Percentiles rank a stretch among this genome's conserved stretches.
phyloP scores from a whole-genome alignment of 2,329 filamentous ascomycete species.

The Talaromyces islandicus region DNA sequence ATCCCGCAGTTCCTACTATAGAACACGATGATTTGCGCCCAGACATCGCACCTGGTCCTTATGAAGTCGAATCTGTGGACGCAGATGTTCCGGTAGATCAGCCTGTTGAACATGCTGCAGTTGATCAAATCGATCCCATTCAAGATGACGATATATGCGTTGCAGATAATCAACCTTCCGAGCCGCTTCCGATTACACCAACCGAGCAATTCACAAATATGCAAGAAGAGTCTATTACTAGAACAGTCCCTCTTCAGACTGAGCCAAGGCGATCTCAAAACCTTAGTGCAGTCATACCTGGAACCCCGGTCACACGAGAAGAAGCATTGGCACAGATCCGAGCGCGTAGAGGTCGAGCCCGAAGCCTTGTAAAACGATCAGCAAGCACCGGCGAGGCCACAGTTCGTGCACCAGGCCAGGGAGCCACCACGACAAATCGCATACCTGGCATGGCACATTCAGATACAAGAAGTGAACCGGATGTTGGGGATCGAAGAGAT shows the following conservation, averaged over 20 bases:
- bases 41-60: not conserved
- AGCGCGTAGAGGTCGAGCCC: slow-evolving; percentile 41
- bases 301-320: slow-evolving; percentile 42
- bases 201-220: slow-evolving; percentile 10
- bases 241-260: slow-evolving; percentile 25
- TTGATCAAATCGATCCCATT: not conserved
- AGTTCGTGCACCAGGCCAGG: slow-evolving; percentile 11
- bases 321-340: slow-evolving; percentile 45
- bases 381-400: slow-evolving; percentile 33
- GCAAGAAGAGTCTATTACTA: slow-evolving; percentile 19
- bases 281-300: slow-evolving; percentile 25
- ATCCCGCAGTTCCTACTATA: not conserved
- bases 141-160: not conserved
- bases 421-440: slow-evolving; percentile 23
- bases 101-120: not conserved
- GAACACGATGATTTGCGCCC: not conserved
- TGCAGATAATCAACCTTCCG: not conserved
- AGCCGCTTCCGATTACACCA: slow-evolving; percentile 7
- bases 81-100: not conserved
- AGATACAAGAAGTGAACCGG: slow-evolving; percentile 21
- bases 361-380: slow-evolving; percentile 34
- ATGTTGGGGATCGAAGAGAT: slow-evolving; percentile 27
- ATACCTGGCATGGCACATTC: slow-evolving; percentile 28
- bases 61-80: not conserved
- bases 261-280: slow-evolving; percentile 19